phyloP scores from a whole-genome alignment of 208 protist genomes.

The Leishmania martiniquensis region DNA sequence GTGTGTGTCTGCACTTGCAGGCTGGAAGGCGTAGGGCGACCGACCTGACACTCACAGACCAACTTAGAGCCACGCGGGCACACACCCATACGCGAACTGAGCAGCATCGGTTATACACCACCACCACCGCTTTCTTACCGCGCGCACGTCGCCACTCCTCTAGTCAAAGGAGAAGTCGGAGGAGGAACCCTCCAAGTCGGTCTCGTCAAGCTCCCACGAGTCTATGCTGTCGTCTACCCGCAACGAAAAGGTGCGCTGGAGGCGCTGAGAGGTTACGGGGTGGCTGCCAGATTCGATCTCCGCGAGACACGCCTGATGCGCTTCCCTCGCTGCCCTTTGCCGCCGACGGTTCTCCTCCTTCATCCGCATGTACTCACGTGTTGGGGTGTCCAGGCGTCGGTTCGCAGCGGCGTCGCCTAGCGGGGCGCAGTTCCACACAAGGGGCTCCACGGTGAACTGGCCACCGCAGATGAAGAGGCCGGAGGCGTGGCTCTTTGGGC shows the following conservation, averaged over 20 bases:
- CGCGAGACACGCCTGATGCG: not conserved
- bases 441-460: constrained; percentile 15
- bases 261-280: not conserved
- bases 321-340: not conserved
- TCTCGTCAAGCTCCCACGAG: not conserved
- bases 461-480: constrained; percentile 28
- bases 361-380: constrained; percentile 2
- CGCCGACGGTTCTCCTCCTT: not conserved
- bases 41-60: not conserved
- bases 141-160: not conserved
- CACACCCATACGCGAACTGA: not conserved
- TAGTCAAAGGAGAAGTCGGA: constrained; percentile 1
- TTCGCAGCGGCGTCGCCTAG: constrained; percentile 18
- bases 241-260: not conserved
- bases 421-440: constrained; percentile 14
- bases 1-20: not conserved
- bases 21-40: not conserved
- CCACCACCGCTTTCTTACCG: not conserved
- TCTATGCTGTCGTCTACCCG: not conserved
- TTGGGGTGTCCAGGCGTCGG: constrained; percentile 1
- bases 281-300: not conserved
- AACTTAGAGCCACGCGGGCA: not conserved
- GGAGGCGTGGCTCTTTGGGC: not conserved
- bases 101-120: no score
- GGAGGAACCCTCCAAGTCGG: not conserved